Evolutionary conservation across 257 asterid genomes (phyloP), one percentile per base, ranked within the genome.

Genomic region (Fraxinus quadrangulata): DNA sequence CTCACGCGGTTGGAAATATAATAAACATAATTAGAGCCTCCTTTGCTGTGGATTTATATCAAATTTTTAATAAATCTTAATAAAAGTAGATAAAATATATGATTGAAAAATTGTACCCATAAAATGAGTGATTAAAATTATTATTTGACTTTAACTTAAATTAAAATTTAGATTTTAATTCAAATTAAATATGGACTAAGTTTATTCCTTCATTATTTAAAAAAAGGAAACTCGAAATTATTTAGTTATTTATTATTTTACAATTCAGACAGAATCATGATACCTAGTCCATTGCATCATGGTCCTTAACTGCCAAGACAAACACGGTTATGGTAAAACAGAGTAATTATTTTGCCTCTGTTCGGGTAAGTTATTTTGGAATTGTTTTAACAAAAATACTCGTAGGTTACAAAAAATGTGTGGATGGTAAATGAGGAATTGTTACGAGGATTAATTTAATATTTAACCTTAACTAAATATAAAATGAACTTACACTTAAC

Each of bases 401-500:
- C 0, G 3, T 4, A 33, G 36, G 36, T 33, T 4, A 31, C 6
- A 4, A 0, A 33, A 33, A 33, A 33, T 33, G 36, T 33, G 36
- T 33, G 36, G 6, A 33, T 33, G 36, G 5, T 33, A 33, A 33
- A 33, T 33, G 36, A 33, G 36, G 36, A 33, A 33, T 33, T 4
- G 4, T 31, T 31, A 31, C 33, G 4, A 33, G 36, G 36, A 33
- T 0, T 6, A 54, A 19, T 3, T 54, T 54, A 37, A 37, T 39
- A 11, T 16, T 51, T 17, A 4, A 4, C 8, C 17, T 17, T 1
- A 5, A 19, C 87, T 75, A 77, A 66, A 23, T 4, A 78, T 49
- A 14, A 68, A 54, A 23, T 34, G 28, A 73, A 70, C n/a, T 81
- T 73, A 79, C 79, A 40, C 11, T 13, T 40, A 40, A 42, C 17